phyloP scores from a whole-genome alignment of 805 yeast species.

The Yamadazyma takamatsuzukensis region DNA sequence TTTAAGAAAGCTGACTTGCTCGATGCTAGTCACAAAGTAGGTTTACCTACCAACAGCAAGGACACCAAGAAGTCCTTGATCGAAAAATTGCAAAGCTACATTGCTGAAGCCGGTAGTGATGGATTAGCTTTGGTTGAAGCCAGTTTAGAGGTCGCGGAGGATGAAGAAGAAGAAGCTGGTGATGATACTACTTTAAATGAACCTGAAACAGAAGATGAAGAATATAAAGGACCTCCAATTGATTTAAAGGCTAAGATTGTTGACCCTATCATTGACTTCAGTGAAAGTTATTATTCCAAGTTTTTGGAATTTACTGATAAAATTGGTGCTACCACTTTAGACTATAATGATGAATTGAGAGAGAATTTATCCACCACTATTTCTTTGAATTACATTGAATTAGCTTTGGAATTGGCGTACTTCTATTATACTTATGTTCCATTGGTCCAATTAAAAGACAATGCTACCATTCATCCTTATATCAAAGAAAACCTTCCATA shows the following conservation, averaged over 20 bases:
- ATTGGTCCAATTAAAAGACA: slow-evolving; percentile 32
- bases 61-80: slow-evolving; percentile 41
- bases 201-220: slow-evolving; percentile 27
- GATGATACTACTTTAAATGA: slow-evolving; percentile 14
- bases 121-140: slow-evolving; percentile 16
- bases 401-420: slow-evolving; percentile 24
- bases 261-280: slow-evolving; percentile 33
- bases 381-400: slow-evolving; percentile 31
- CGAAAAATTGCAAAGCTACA: slow-evolving; percentile 32
- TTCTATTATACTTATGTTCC: slow-evolving; percentile 33
- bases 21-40: slow-evolving; percentile 32
- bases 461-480: slow-evolving; percentile 32
- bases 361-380: slow-evolving; percentile 35
- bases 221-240: slow-evolving; percentile 38
- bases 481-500: slow-evolving; percentile 29
- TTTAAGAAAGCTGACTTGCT: slow-evolving; percentile 41
- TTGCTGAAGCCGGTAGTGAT: slow-evolving; percentile 21
- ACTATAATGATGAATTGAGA: slow-evolving; percentile 35
- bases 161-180: slow-evolving; percentile 21
- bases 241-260: slow-evolving; percentile 33
- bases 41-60: slow-evolving; percentile 29
- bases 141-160: slow-evolving; percentile 17
- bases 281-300: slow-evolving; percentile 22
- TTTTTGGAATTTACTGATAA: slow-evolving; percentile 30
- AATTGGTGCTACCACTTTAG: slow-evolving; percentile 32